Conservation (phyloP, 352 stramenopile genomes). For the Chrysophaeum taylorii region DNA sequence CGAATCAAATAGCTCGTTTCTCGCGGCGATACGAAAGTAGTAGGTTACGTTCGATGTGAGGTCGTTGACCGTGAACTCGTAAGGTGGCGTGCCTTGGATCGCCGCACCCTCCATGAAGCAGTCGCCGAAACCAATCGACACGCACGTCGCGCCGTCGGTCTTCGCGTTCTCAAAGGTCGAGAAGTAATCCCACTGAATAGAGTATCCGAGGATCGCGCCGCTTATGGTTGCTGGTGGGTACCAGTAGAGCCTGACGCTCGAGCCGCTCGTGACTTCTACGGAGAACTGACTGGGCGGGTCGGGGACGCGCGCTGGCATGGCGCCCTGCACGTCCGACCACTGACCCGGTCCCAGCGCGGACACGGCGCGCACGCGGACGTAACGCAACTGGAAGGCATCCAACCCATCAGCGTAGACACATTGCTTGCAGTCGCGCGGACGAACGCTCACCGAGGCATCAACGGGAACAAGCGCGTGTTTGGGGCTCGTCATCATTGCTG, state of each 20-base stretch:
- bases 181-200: slow-evolving; percentile 61
- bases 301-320: slow-evolving; percentile 67
- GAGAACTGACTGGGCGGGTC: slow-evolving; percentile 70
- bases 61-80: slow-evolving; percentile 55
- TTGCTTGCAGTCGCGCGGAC: slow-evolving; percentile 42
- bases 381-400: slow-evolving; percentile 56
- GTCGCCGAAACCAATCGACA: slow-evolving; percentile 22
- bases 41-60: slow-evolving; percentile 61
- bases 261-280: slow-evolving; percentile 66
- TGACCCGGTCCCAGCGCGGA: slow-evolving; percentile 60
- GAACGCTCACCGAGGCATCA: slow-evolving; percentile 38
- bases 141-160: slow-evolving; percentile 22
- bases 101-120: slow-evolving; percentile 43
- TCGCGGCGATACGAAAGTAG: slow-evolving; percentile 74
- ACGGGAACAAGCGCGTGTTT: slow-evolving; percentile 41
- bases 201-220: slow-evolving; percentile 64
- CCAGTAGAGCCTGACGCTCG: slow-evolving; percentile 74
- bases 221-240: slow-evolving; percentile 41
- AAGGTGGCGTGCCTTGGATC: slow-evolving; percentile 64
- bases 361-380: slow-evolving; percentile 56
- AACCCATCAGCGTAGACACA: slow-evolving; percentile 45
- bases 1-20: slow-evolving; percentile 69
- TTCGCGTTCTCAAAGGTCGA: slow-evolving; percentile 42
- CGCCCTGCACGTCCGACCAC: slow-evolving; percentile 28
- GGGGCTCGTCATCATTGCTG: slow-evolving; percentile 36